Percentiles rank a stretch among this genome's conserved stretches.
Evolutionary conservation across 768 basidiomycete species (phyloP).

Genomic region (Omphalotus guepiniiformis): DNA sequence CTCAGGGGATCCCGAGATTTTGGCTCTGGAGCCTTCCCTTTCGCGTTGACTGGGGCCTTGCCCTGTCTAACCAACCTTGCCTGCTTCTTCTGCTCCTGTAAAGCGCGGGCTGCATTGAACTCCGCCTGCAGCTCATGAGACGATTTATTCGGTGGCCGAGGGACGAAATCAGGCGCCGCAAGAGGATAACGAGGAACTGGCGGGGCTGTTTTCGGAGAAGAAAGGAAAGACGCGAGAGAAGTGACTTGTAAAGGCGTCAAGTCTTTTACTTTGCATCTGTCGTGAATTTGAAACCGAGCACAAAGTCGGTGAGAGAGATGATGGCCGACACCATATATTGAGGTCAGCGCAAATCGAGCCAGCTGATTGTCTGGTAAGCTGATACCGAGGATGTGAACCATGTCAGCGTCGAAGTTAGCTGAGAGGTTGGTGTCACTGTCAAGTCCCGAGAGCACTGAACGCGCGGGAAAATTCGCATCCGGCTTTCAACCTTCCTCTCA

Average conservation of each 20-base stretch:
- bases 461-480: slow-evolving; percentile 2
- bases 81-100: slow-evolving; percentile 25
- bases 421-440: slow-evolving; percentile 1
- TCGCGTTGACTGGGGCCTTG: not conserved
- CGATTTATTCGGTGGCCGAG: slow-evolving; percentile 40
- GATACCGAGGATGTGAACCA: slow-evolving; percentile 88
- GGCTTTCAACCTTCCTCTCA: slow-evolving; percentile 11
- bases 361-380: slow-evolving; percentile 73
- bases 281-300: slow-evolving; percentile 89
- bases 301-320: slow-evolving; percentile 76
- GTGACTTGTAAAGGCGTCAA: slow-evolving; percentile 87
- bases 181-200: slow-evolving; percentile 65
- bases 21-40: slow-evolving; percentile 7
- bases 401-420: slow-evolving; percentile 23
- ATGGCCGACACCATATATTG: slow-evolving; percentile 85
- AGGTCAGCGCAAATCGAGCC: slow-evolving; percentile 84
- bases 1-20: slow-evolving; percentile 56
- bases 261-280: slow-evolving; percentile 74
- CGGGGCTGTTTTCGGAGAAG: slow-evolving; percentile 76
- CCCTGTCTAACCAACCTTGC: slow-evolving; percentile 2
- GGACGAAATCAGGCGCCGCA: slow-evolving; percentile 48
- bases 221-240: slow-evolving; percentile 89
- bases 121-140: slow-evolving; percentile 35
- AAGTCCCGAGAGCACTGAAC: too few species aligned
- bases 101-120: slow-evolving; percentile 27